Evolutionary conservation across 2,329 filamentous ascomycete species (phyloP).

Genomic region (Sporothrix protearum): DNA sequence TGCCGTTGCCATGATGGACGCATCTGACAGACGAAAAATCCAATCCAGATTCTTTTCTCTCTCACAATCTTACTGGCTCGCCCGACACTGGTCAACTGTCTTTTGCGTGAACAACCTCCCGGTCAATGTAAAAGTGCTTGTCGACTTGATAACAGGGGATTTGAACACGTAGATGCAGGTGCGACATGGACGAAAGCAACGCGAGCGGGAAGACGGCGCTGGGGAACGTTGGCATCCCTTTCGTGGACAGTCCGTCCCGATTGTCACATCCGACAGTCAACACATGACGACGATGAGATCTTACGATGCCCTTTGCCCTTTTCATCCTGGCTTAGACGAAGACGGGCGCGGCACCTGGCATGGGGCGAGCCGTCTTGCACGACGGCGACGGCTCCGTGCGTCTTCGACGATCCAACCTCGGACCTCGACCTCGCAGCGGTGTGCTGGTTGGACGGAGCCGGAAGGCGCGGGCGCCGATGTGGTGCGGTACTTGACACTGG

Average conservation of each 20-base stretch:
- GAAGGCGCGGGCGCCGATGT: not conserved
- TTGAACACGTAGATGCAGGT: not conserved
- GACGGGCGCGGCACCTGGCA: not conserved
- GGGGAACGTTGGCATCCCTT: too few relatives aligned
- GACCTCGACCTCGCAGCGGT: too few relatives aligned
- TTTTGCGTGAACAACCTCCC: too few relatives aligned
- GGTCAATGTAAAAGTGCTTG: not conserved
- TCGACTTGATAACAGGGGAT: not conserved
- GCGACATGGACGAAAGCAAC: not conserved
- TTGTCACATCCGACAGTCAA: too few relatives aligned
- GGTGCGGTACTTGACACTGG: conserved; percentile 7
- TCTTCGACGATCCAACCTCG: conserved; percentile 6
- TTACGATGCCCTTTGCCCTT: not conserved
- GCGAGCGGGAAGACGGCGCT: too few relatives aligned
- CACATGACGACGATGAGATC: not conserved
- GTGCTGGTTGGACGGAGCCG: conserved; percentile 17
- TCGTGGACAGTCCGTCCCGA: too few relatives aligned
- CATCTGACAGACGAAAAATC: not conserved
- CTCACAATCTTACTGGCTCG: not conserved
- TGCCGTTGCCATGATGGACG: not conserved
- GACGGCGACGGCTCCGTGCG: conserved; percentile 7
- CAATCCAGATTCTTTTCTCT: not conserved
- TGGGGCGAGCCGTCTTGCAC: conserved; percentile 19
- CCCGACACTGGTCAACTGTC: too few relatives aligned
- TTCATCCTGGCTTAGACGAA: too few relatives aligned